A percentile compares a stretch with the other conserved stretches of the same genome.
These are phyloP conservation scores for Pichia nanzhaoensis DNA, from an alignment of 805 yeast genomes.

Conservation along the genomic window DNA sequence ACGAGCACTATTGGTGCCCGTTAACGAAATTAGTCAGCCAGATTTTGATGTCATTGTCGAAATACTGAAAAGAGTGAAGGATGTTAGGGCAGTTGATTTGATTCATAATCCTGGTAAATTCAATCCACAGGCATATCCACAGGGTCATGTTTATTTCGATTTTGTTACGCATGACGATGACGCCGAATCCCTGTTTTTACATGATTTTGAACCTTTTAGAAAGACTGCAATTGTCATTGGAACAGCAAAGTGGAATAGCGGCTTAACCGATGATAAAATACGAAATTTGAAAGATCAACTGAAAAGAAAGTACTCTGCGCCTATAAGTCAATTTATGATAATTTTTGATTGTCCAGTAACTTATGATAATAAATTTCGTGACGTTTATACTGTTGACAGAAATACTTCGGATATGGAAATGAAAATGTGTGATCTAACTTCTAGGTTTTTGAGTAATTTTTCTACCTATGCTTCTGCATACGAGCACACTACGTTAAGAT, in stretches of 20 bases:
- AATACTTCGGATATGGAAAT: slow-evolving; percentile 42
- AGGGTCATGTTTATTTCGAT: slow-evolving; percentile 63
- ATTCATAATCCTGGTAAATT: slow-evolving; percentile 59
- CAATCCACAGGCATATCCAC: slow-evolving; percentile 81
- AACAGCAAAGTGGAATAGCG: slow-evolving; percentile 29
- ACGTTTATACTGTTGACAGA: slow-evolving; percentile 17
- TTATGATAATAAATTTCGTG: slow-evolving; percentile 4
- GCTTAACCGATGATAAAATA: slow-evolving; percentile 22
- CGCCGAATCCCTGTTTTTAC: slow-evolving; percentile 48
- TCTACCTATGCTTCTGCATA: slow-evolving; percentile 67
- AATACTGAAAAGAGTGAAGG: slow-evolving; percentile 42
- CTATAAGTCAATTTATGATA: slow-evolving; percentile 48
- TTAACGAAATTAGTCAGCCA: slow-evolving; percentile 39
- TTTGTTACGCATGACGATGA: slow-evolving; percentile 46
- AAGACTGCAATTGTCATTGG: slow-evolving; percentile 62
- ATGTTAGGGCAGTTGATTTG: slow-evolving; percentile 70
- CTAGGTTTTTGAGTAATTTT: slow-evolving; percentile 54
- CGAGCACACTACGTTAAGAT: slow-evolving; percentile 71
- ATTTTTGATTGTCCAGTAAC: slow-evolving; percentile 44
- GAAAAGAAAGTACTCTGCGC: slow-evolving; percentile 39
- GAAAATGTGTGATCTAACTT: slow-evolving; percentile 64
- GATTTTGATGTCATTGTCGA: slow-evolving; percentile 39
- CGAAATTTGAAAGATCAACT: slow-evolving; percentile 33
- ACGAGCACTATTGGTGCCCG: slow-evolving; percentile 61
- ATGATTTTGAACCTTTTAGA: slow-evolving; percentile 86